phyloP scores from a whole-genome alignment of 2,329 filamentous ascomycete genomes.

The Neurospora sp. region DNA sequence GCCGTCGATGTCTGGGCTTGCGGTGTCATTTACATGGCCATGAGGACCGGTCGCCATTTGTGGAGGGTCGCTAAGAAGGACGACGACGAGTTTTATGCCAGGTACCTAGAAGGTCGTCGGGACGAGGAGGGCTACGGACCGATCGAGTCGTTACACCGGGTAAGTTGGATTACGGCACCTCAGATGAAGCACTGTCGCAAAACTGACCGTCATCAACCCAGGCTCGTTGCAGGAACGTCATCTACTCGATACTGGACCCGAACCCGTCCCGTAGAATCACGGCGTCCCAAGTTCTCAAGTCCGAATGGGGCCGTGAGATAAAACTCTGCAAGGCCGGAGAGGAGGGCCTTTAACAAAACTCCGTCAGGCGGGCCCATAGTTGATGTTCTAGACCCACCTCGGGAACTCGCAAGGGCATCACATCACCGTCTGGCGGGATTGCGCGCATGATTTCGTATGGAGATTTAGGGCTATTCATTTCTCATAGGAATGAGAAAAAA shows the following conservation, averaged over 20 bases:
- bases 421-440: conserved; percentile 9
- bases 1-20: conserved; percentile 99
- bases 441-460: neutral
- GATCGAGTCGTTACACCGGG: conserved; percentile 89
- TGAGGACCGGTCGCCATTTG: conserved; percentile 89
- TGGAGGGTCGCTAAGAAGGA: conserved; percentile 97
- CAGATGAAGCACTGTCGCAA: neutral
- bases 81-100: conserved; percentile 93
- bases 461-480: neutral
- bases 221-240: conserved; percentile 96
- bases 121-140: conserved; percentile 94
- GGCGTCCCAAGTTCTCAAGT: conserved; percentile 92
- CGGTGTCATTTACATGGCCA: conserved; percentile 99
- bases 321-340: conserved; percentile 94
- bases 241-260: conserved; percentile 95
- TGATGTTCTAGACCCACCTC: conserved; percentile 5
- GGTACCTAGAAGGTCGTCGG: conserved; percentile 84
- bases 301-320: conserved; percentile 97
- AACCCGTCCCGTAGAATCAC: conserved; percentile 88
- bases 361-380: conserved; percentile 16
- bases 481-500: neutral
- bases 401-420: neutral
- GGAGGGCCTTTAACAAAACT: conserved; percentile 64
- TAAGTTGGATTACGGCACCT: conserved; percentile 39
- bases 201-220: conserved; percentile 26